Base-by-base conservation (phyloP, 1,284 basidiomycete species). In the Ustilago cynodontis region DNA sequence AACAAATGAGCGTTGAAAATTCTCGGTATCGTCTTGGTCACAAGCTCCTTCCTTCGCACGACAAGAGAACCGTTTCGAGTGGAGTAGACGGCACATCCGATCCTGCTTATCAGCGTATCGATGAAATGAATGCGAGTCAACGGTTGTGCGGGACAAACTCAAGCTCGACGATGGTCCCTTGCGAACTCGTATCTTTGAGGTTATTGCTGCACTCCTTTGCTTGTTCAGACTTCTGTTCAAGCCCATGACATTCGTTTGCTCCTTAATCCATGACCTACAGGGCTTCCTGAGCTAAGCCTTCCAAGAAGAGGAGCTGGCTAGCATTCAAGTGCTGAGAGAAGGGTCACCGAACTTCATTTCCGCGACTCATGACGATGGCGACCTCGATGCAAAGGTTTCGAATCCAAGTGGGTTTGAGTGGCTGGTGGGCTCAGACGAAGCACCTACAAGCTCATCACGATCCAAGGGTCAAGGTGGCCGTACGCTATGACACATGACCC, bases 401-500 rank as follows among this genome's bases (percentile, higher is more conserved):
- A 28, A 11, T 1, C 6, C 6, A n/a, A 49, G 26, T 49, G 47
- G 24, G 22, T 24, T 13, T 29, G 6, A 26, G 24, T 49, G 22
- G 1, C 10, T n/a, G 47, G 24, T 26, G 22, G 10, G 47, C 10
- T 26, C 43, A 45, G 18, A 7, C 18, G 39, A 14, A 7, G 8
- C 24, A 51, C 31, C 31, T 18, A 26, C 53, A 39, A 37, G 33
- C 41, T 22, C 20, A 55, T 24, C n/a, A 24, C 16, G 26, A 41
- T 45, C 54, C 3, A 26, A 47, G 11, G 43, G 33, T 29, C 57
- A 26, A 3, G 3, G 18, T 18, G 41, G 16, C 14, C 29, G 22
- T n/a, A 7, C n/a, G 3, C 37, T 7, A 37, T 59, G 58, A 59
- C 52, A 41, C 60, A 45, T 61, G 59, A 39, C 52, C 60, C 18